Evolutionary conservation across 768 basidiomycete genomes (phyloP), one percentile per base, ranked within the genome.

Genomic region (Suillus paluster): DNA sequence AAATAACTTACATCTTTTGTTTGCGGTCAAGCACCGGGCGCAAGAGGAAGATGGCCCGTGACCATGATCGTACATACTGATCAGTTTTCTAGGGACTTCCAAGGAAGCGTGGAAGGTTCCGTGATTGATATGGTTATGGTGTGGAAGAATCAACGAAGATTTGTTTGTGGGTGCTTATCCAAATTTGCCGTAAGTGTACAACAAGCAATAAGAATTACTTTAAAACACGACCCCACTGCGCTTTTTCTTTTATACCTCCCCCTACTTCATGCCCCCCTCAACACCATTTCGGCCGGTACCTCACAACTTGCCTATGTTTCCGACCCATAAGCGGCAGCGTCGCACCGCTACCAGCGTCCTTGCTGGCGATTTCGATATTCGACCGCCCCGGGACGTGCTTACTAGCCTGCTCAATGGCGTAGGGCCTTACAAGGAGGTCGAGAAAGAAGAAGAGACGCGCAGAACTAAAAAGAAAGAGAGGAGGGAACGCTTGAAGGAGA

Each of bases 341-440:
- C 88, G 92, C 62, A 88, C 84, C 53, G 92, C 92, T 48, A 94
- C 92, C 9, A 72, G 86, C 10, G 88, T 93, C 45, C 84, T 92
- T 75, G 86, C 90, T 0, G 92, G 92, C 66, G 78, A 81, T 71
- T 92, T 91, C 73, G 92, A 93, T 78, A 72, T 81, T 6, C 82
- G 82, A 21, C 86, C 88, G 0, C 70, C 81, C 41, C 84, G 92
- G 71, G 91, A 93, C 76, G 90, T 89, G 64, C 81, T 94, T 66
- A 93, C 92, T 15, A 90, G 88, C 74, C 74, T 92, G 55, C 78
- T 93, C 69, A 92, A 92, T 69, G 90, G 91, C 56, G 88, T 92
- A 34, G 83, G 82, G 0, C 84, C 84, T 8, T 88, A 91, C 74
- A 82, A 84, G 63, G 81, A 76, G 17, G 83, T 86, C 30, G 89